Conservation (phyloP, 495 filamentous ascomycete species). For the Trichoderma reesei region DNA sequence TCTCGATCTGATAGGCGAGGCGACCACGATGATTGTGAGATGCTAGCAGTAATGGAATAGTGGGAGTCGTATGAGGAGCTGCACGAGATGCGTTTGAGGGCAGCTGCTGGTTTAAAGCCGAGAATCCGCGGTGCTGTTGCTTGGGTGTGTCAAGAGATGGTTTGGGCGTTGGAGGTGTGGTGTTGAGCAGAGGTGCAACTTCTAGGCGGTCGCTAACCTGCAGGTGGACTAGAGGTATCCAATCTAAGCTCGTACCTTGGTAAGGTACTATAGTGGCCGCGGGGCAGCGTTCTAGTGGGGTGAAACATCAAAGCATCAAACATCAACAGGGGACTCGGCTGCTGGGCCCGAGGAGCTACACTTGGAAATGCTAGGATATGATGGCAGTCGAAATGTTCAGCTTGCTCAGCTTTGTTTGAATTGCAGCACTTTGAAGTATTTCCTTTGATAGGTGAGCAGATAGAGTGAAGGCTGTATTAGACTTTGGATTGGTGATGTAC, state of each 20-base stretch:
- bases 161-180: background rate
- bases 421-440: no score
- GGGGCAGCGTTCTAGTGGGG: background rate
- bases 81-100: background rate
- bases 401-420: no score
- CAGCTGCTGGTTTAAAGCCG: background rate
- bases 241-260: no score
- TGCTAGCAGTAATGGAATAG: background rate
- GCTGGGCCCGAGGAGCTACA: background rate
- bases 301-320: background rate
- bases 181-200: background rate
- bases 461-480: no score
- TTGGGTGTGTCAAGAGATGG: background rate
- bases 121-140: background rate
- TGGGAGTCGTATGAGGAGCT: background rate
- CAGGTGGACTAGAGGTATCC: background rate
- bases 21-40: background rate
- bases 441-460: no score
- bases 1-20: constrained; percentile 5
- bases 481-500: no score
- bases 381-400: no score
- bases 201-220: background rate
- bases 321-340: background rate
- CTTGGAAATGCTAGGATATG: no score
- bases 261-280: background rate